Percentiles rank a stretch among this genome's conserved stretches.
phyloP scores from a whole-genome alignment of 2,329 filamentous ascomycete species.

The Aspergillus puulaauensis region DNA sequence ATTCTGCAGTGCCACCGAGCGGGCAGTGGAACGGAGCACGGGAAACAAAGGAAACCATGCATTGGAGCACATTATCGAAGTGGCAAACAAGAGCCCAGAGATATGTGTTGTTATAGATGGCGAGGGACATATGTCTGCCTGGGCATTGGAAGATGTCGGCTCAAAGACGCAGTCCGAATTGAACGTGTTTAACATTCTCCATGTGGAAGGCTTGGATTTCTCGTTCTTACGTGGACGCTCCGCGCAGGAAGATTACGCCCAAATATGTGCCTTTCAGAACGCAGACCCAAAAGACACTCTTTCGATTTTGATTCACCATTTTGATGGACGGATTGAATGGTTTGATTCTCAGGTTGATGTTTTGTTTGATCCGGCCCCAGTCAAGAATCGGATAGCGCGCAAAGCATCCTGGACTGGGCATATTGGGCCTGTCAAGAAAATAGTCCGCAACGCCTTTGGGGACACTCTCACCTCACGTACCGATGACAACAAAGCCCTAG shows the following conservation, averaged over 20 bases:
- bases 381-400: slow-evolving; percentile 58
- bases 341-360: slow-evolving; percentile 76
- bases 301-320: slow-evolving; percentile 75
- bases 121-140: slow-evolving; percentile 83
- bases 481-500: slow-evolving; percentile 71
- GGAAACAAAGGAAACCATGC: slow-evolving; percentile 66
- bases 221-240: slow-evolving; percentile 34
- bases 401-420: slow-evolving; percentile 80
- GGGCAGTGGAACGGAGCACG: slow-evolving; percentile 65
- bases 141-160: slow-evolving; percentile 85
- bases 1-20: slow-evolving; percentile 74
- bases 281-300: slow-evolving; percentile 61
- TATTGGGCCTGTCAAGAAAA: slow-evolving; percentile 75
- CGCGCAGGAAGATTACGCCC: slow-evolving; percentile 57
- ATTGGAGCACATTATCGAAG: slow-evolving; percentile 78
- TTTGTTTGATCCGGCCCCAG: slow-evolving; percentile 71
- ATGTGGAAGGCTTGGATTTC: slow-evolving; percentile 62
- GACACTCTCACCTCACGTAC: slow-evolving; percentile 79
- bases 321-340: slow-evolving; percentile 80
- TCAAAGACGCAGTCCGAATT: slow-evolving; percentile 64
- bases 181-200: slow-evolving; percentile 81
- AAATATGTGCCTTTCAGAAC: slow-evolving; percentile 72
- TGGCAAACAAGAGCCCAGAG: slow-evolving; percentile 82
- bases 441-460: slow-evolving; percentile 81
- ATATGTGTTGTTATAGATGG: slow-evolving; percentile 83